Evolutionary conservation across 495 filamentous ascomycete species (phyloP), one percentile per base, ranked within the genome.

Genomic region (Durotheca rogersii): DNA sequence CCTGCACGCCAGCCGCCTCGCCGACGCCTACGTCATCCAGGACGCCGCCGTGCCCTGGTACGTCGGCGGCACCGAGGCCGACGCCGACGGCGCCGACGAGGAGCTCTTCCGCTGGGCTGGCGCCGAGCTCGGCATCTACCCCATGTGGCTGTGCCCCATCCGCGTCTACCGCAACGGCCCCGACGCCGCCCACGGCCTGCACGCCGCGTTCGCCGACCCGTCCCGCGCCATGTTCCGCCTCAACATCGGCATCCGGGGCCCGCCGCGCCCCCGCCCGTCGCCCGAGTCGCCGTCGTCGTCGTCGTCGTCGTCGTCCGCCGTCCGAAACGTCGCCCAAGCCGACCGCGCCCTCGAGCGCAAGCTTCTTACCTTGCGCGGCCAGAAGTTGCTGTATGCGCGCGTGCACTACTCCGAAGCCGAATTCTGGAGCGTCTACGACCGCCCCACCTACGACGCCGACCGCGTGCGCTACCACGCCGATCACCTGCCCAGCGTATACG

Each of bases 261-360:
- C n/a, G 4, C 61, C 58, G 0, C 65, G 58, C 0, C 57, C 67
- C 12, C 19, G 20, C 4, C 47, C 68, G 39, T 59, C 61, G 29
- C 32, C 58, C 0, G 64, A 69, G n/a, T n/a, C n/a, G n/a, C n/a
- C n/a, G n/a, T n/a, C n/a, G n/a, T n/a, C n/a, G n/a, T n/a, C n/a
- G n/a, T n/a, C n/a, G n/a, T n/a, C n/a, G n/a, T n/a, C n/a, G n/a
- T n/a, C n/a, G n/a, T n/a, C n/a, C n/a, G n/a, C n/a, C n/a, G n/a
- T n/a, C n/a, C n/a, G n/a, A n/a, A n/a, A n/a, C n/a, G n/a, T n/a
- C n/a, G n/a, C n/a, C n/a, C n/a, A n/a, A n/a, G n/a, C n/a, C n/a
- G n/a, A n/a, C n/a, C 69, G 78, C 0, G 71, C 67, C 0, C 66
- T 90, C 1, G 87, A 90, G 62, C 58, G 61, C 0, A 78, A 78